phyloP scores from a whole-genome alignment of 2,329 filamentous ascomycete species.

The Amauroascus verrucosus region DNA sequence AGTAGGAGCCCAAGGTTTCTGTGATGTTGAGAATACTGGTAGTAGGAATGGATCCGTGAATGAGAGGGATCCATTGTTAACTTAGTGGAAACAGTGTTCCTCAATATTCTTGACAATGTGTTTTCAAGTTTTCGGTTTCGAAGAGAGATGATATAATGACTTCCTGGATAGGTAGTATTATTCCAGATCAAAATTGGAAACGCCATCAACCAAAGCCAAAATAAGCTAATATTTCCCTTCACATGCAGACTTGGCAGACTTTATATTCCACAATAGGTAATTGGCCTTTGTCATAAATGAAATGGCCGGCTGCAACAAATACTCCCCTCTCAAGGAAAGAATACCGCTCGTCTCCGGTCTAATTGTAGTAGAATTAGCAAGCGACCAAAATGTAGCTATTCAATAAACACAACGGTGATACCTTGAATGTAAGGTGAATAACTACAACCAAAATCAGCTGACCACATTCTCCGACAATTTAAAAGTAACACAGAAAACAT shows the following conservation, averaged over 20 bases:
- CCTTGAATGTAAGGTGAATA: conserved; percentile 31
- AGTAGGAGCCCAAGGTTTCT: conserved; percentile 1
- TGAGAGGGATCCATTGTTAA: conserved; percentile 25
- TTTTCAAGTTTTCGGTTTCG: neutral
- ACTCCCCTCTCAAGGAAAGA: conserved; percentile 33
- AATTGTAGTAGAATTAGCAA: conserved; percentile 1
- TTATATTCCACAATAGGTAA: conserved; percentile 34
- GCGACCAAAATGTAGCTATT: neutral
- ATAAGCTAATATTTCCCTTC: conserved; percentile 7
- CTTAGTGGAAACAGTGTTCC: neutral
- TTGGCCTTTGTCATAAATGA: conserved; percentile 31
- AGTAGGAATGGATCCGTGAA: neutral
- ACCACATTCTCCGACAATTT: neutral
- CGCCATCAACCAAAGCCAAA: too few relatives aligned
- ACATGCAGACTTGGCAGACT: conserved; percentile 30
- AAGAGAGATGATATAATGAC: neutral
- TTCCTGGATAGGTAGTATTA: too few relatives aligned
- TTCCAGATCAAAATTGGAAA: too few relatives aligned
- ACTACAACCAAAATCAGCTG: conserved; percentile 19
- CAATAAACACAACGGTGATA: conserved; percentile 9
- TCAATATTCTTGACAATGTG: neutral
- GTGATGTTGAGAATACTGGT: neutral
- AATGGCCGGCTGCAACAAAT: conserved; percentile 34
- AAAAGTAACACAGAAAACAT: conserved; percentile 17
- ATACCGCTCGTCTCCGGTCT: conserved; percentile 36